Evolutionary conservation across 1,139 yeast species (phyloP), one percentile per base, ranked within the genome.

Genomic region (Sugiyamaella pinicola): DNA sequence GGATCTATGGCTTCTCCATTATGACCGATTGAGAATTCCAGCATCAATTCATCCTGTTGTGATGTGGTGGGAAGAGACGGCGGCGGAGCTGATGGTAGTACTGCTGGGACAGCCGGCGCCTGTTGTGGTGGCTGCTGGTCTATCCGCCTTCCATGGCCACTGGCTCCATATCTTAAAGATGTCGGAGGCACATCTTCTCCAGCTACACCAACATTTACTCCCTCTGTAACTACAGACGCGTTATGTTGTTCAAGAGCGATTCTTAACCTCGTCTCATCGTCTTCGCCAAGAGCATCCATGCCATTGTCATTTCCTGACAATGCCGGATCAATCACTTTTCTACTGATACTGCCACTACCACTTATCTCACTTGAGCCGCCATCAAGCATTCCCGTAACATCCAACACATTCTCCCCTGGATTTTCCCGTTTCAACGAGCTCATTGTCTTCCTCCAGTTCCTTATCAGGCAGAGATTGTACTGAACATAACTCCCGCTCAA

Each of bases 1-100:
- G 74, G 73, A 33, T 60, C 59, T 21, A 49, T 45, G 3, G 51
- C 49, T 31, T 51, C 31, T 3, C 56, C 55, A 39, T 55, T 47
- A 3, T 55, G 40, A 12, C 49, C 53, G n/a, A 37, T 19, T 5
- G 50, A 47, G 31, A 47, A 47, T 10, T 34, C 33, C 33, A 44
- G 2, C 31, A 44, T 28, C 34, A 41, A 2, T 6, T 28, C 24
- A 18, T 26, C 28, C 24, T 41, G 45, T 10, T 15, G 13, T 3
- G 35, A n/a, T 3, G 35, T 13, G 3, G 17, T 9, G 10, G 34
- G 5, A 29, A n/a, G 12, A 41, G 35, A 17, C 5, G 34, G 7
- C 6, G 19, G 39, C 8, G 19, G 18, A 35, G 19, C 7, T 17
- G 31, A 21, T 35, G 10, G 22, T 6, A 9, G 24, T 35, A 21